phyloP scores from a whole-genome alignment of 768 basidiomycete genomes.

The Kwoniella bestiolae region DNA sequence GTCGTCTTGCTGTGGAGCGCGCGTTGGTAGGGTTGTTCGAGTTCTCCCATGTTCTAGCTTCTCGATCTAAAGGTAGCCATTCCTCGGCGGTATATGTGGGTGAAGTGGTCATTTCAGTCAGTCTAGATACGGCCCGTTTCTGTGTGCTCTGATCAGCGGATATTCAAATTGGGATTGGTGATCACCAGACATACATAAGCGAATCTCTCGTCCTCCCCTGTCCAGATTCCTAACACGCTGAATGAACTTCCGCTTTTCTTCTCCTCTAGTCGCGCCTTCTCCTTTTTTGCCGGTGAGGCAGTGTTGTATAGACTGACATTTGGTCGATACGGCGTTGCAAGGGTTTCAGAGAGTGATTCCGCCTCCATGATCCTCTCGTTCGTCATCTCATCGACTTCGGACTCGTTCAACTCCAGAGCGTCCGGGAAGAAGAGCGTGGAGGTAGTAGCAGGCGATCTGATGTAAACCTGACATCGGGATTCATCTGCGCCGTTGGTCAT shows the following conservation, averaged over 20 bases:
- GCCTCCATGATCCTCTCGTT: slow-evolving; percentile 58
- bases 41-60: slow-evolving; percentile 47
- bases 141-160: slow-evolving; percentile 9
- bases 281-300: slow-evolving; percentile 27
- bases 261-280: slow-evolving; percentile 33
- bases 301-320: slow-evolving; percentile 65
- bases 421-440: slow-evolving; percentile 67
- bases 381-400: slow-evolving; percentile 48
- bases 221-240: slow-evolving; percentile 64
- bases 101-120: slow-evolving; percentile 64
- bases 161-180: background rate
- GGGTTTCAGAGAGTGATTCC: slow-evolving; percentile 63
- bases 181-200: slow-evolving; percentile 60
- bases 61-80: slow-evolving; percentile 49
- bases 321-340: slow-evolving; percentile 63
- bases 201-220: slow-evolving; percentile 67
- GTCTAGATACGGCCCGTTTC: slow-evolving; percentile 66
- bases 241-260: slow-evolving; percentile 55
- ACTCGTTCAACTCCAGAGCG: slow-evolving; percentile 46
- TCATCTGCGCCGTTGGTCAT: slow-evolving; percentile 47
- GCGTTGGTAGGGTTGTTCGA: slow-evolving; percentile 2
- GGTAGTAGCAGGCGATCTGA: slow-evolving; percentile 44
- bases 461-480: slow-evolving; percentile 49
- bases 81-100: slow-evolving; percentile 47
- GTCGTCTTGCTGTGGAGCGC: background rate